Percentiles rank a stretch among this genome's conserved stretches.
Evolutionary conservation across 129 eudicot species (phyloP).

Genomic region (Deinandra increscens): DNA sequence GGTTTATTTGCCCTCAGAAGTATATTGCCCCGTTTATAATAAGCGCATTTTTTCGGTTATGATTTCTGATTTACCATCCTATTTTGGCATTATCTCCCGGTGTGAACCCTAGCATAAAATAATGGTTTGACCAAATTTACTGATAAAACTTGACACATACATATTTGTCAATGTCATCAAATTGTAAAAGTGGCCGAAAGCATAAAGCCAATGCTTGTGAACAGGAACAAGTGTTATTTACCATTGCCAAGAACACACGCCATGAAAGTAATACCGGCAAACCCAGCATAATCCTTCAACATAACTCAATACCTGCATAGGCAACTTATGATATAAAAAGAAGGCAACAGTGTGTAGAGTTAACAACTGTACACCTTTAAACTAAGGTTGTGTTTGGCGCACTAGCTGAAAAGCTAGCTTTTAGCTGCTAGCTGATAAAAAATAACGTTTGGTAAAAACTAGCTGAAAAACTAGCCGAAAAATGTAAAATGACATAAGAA

Average conservation of each 20-base stretch:
- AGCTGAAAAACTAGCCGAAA: too few relatives aligned
- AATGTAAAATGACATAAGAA: too few relatives aligned
- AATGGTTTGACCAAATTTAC: slow-evolving; percentile 1
- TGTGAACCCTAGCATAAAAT: slow-evolving; percentile 1
- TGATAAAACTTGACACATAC: not conserved
- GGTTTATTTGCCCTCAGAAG: not conserved
- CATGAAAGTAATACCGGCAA: slow-evolving; percentile 88
- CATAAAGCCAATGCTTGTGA: not conserved
- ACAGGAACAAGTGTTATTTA: slow-evolving; percentile 22
- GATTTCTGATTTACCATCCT: not conserved
- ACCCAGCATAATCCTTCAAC: slow-evolving; percentile 99
- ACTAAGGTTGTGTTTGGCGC: too few relatives aligned
- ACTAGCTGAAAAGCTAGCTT: too few relatives aligned
- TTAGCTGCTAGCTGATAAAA: too few relatives aligned
- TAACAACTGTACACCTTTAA: too few relatives aligned
- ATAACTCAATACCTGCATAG: slow-evolving; percentile 78
- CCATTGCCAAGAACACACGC: slow-evolving; percentile 99
- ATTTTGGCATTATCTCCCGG: not conserved
- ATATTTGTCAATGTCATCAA: slow-evolving; percentile 17
- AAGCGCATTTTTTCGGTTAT: not conserved
- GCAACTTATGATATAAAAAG: slow-evolving; percentile 13
- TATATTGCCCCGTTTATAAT: slow-evolving; percentile 2
- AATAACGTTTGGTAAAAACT: too few relatives aligned
- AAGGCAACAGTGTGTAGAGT: slow-evolving; percentile 6
- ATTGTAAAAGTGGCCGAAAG: slow-evolving; percentile 1